Evolutionary conservation across 805 yeast species (phyloP).

Genomic region (Cyberlindnera samutprakarnensis): DNA sequence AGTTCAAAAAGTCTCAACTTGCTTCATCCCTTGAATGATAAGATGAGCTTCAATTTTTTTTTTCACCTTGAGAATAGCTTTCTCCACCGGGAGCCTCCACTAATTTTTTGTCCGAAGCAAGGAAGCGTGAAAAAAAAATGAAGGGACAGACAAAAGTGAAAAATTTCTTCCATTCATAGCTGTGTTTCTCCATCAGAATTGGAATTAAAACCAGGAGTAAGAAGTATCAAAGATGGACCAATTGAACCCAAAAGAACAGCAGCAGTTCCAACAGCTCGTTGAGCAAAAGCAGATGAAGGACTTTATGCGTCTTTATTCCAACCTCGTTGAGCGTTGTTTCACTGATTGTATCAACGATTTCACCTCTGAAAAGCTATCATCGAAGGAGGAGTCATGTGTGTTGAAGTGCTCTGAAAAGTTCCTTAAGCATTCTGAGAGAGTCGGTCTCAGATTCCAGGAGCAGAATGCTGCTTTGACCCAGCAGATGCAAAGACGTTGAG

Average conservation of each 20-base stretch:
- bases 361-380: constrained; percentile 82
- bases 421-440: constrained; percentile 96
- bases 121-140: no score
- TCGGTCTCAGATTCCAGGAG: constrained; percentile 98
- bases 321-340: constrained; percentile 94
- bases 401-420: constrained; percentile 94
- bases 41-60: no score
- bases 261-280: constrained; percentile 88
- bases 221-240: constrained; percentile 84
- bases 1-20: no score
- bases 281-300: constrained; percentile 98
- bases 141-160: no score
- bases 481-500: constrained; percentile 43
- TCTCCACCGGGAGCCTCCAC: no score
- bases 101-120: no score
- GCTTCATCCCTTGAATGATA: not conserved
- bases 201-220: no score
- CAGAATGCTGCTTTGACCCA: constrained; percentile 82
- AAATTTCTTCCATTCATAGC: no score
- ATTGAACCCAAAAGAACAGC: constrained; percentile 91
- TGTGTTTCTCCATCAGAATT: no score
- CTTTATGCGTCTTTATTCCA: constrained; percentile 94
- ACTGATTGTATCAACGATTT: constrained; percentile 97
- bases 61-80: no score
- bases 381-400: constrained; percentile 81